Evolutionary conservation across 768 basidiomycete genomes (phyloP).

Genomic region (Boletus rubropictus): DNA sequence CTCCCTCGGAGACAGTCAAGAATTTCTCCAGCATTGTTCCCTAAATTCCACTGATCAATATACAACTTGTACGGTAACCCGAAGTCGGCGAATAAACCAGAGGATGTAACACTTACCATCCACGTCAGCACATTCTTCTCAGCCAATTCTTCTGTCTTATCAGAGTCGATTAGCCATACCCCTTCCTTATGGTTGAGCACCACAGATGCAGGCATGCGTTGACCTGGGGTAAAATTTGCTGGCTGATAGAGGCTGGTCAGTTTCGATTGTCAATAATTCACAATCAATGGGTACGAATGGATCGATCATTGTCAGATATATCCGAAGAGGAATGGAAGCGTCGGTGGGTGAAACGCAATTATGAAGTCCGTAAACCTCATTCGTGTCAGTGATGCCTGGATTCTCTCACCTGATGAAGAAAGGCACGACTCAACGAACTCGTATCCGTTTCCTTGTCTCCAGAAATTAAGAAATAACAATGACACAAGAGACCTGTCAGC

Average conservation of each 20-base stretch:
- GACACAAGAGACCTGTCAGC: conserved; percentile 73
- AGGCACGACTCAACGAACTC: conserved; percentile 52
- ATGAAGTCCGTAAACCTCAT: not conserved
- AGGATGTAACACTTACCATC: conserved; percentile 45
- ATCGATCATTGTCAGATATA: not conserved
- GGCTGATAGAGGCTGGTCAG: conserved; percentile 36
- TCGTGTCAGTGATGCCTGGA: too few relatives aligned
- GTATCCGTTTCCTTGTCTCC: conserved; percentile 62
- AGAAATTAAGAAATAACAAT: conserved; percentile 86
- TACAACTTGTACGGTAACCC: too few relatives aligned
- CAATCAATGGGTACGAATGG: not conserved
- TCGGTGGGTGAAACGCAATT: not conserved
- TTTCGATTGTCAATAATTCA: not conserved
- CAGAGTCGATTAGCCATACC: conserved; percentile 61
- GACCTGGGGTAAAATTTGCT: conserved; percentile 66
- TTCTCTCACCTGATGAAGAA: conserved; percentile 50
- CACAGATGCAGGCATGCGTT: conserved; percentile 71
- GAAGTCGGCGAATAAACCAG: not conserved
- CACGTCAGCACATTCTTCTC: conserved; percentile 71
- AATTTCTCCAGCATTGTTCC: conserved; percentile 88
- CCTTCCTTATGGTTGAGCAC: conserved; percentile 60
- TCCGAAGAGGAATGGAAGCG: not conserved
- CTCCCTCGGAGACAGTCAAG: conserved; percentile 57
- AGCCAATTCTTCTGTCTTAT: conserved; percentile 35
- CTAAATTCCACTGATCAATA: conserved; percentile 33